Base-by-base conservation (phyloP, 1,139 yeast genomes). In the Fermentozyma sake region DNA sequence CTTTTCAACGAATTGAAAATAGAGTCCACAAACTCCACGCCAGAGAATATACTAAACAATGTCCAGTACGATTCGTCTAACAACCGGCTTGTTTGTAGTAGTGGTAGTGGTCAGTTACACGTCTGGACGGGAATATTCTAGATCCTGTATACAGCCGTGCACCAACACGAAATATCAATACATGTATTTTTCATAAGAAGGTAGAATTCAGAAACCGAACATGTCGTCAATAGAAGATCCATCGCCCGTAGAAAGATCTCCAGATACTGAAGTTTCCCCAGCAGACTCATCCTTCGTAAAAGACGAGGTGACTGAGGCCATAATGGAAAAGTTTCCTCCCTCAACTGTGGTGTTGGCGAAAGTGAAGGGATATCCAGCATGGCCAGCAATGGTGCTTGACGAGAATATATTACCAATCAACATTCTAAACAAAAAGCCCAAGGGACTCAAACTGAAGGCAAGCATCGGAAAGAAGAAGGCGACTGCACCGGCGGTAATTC, bases 301-400 rank as follows among this genome's bases (percentile, higher is more conserved):
- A n/a, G n/a, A n/a, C n/a, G n/a, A n/a, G n/a, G n/a, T n/a, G n/a
- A n/a, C n/a, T n/a, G n/a, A n/a, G n/a, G n/a, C n/a, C n/a, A n/a
- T n/a, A n/a, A n/a, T n/a, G n/a, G n/a, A n/a, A 12, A 22, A 22
- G 14, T 36, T 23, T 12, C 16, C 20, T 13, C 42, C 44, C n/a
- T 29, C 33, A 11, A 22, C 65, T 15, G 54, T 79, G 4, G 87
- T 81, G 1, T 61, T 81, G 20, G 86, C 87, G 5, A 81, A 81
- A 48, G 78, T 81, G 17, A 81, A 80, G 45, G 87, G 89, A 5
- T 81, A 76, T 46, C 82, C 89, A 6, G 78, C 84, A 24, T 81
- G 91, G 91, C 91, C 91, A 1, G 85, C 86, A 4, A 76, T 80
- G 73, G 74, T 81, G 2, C 64, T 81, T n/a, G 80, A 79, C 2